A percentile compares a stretch with the other conserved stretches of the same genome.
Evolutionary conservation across 345 rosid genomes (phyloP).

Genomic region (Acer yangbiense): DNA sequence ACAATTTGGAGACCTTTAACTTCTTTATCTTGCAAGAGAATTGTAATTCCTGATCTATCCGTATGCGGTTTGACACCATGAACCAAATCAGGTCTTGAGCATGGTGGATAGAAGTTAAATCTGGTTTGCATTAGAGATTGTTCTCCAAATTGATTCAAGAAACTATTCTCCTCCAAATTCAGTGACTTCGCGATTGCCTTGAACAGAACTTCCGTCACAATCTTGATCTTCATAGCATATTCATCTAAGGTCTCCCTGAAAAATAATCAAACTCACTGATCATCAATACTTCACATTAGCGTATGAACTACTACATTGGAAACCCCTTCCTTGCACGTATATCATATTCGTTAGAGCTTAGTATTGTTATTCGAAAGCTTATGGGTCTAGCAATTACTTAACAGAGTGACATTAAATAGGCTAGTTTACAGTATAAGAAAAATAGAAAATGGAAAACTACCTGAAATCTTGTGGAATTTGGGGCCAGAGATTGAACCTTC

Average conservation of each 20-base stretch:
- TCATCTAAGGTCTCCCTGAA: slow-evolving; percentile 38
- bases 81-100: slow-evolving; percentile 45
- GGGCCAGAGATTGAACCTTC: slow-evolving; percentile 50
- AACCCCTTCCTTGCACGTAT: neutral
- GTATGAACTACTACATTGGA: neutral
- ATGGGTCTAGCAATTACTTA: no score
- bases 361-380: neutral
- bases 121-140: slow-evolving; percentile 35
- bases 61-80: slow-evolving; percentile 57
- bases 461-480: slow-evolving; percentile 33
- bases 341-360: neutral
- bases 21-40: slow-evolving; percentile 47
- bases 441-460: no score
- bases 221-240: slow-evolving; percentile 33
- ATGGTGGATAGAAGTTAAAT: slow-evolving; percentile 60
- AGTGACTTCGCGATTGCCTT: slow-evolving; percentile 47
- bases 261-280: neutral
- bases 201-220: slow-evolving; percentile 35
- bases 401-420: no score
- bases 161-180: slow-evolving; percentile 43
- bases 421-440: no score
- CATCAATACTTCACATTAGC: neutral
- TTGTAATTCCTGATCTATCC: slow-evolving; percentile 51
- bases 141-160: slow-evolving; percentile 44
- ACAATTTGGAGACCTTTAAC: slow-evolving; percentile 51